Conservation (phyloP, 177 flowering plant genomes). For the Vitis hybrid region DNA sequence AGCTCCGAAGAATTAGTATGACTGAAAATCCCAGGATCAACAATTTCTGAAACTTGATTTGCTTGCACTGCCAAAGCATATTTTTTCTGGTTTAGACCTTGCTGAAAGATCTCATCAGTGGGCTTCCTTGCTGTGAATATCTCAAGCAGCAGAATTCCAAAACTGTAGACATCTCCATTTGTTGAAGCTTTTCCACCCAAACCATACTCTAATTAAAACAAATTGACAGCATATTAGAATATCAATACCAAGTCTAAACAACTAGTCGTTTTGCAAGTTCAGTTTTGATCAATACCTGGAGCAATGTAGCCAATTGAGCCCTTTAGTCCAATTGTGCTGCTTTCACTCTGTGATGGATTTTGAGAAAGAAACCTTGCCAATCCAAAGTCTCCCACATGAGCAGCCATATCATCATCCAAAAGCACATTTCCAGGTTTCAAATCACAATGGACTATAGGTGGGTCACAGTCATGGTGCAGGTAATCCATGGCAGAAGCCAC, state of each 20-base stretch:
- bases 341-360: neutral
- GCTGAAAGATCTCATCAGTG: no score
- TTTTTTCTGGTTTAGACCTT: neutral
- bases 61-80: constrained; percentile 2
- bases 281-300: constrained; percentile 17
- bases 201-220: no score
- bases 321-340: constrained; percentile 13
- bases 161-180: no score
- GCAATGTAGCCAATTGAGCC: constrained; percentile 26
- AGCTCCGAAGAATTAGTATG: neutral
- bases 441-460: constrained; percentile 20
- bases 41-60: neutral
- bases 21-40: constrained; percentile 7
- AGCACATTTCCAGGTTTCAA: constrained; percentile 18
- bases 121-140: no score
- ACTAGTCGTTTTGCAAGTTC: no score
- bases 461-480: constrained; percentile 17
- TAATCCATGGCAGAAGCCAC: constrained; percentile 20
- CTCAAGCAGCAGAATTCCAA: no score
- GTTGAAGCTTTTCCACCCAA: no score
- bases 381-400: constrained; percentile 26
- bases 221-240: no score
- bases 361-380: constrained; percentile 16
- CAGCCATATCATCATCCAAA: constrained; percentile 14
- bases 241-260: no score